Evolutionary conservation across 768 basidiomycete species (phyloP), one percentile per base, ranked within the genome.

Genomic region (Collybia nuda): DNA sequence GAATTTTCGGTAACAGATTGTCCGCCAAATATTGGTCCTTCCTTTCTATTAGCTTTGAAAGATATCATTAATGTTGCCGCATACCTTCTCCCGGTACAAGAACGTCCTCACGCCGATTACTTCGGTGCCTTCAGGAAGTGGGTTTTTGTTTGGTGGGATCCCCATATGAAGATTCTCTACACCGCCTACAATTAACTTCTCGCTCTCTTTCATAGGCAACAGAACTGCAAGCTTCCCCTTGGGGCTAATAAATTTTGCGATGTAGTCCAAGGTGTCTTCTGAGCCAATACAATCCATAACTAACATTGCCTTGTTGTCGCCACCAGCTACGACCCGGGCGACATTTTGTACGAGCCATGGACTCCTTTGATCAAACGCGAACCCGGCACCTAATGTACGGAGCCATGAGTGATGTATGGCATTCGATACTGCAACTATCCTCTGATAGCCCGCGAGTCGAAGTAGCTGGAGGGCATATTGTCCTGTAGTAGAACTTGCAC

Each of bases 181-280:
- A 5, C 54, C 47, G 2, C 54, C 57, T n/a, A 61, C 66, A 3
- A 65, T 70, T 11, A 78, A 60, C 1, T 66, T 61, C n/a, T 59
- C 61, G 12, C 75, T 74, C 49, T 71, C 64, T 56, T 81, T 82
- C 42, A 80, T 59, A 0, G 80, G 79, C 40, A 78, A 49, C 21
- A 81, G 61, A 15, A 78, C 47, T 2, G 78, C 78, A 3, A 77
- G 63, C 26, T 58, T 71, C 28, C 71, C 76, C n/a, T 54, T 49
- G 3, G 72, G 59, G 41, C 64, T 65, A 22, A 77, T 61, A 5
- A 78, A 58, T 24, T 70, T 61, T 2, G 71, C 61, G 15, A 81
- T 61, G 14, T 59, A 60, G 3, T 54, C 62, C 47, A 81, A 41
- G 0, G 73, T 75, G 3, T 48, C 47, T 32, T 66, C 61, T 0